Evolutionary conservation across 1,284 basidiomycete species (phyloP), one percentile per base, ranked within the genome.

Genomic region (Puccinia novopanici): DNA sequence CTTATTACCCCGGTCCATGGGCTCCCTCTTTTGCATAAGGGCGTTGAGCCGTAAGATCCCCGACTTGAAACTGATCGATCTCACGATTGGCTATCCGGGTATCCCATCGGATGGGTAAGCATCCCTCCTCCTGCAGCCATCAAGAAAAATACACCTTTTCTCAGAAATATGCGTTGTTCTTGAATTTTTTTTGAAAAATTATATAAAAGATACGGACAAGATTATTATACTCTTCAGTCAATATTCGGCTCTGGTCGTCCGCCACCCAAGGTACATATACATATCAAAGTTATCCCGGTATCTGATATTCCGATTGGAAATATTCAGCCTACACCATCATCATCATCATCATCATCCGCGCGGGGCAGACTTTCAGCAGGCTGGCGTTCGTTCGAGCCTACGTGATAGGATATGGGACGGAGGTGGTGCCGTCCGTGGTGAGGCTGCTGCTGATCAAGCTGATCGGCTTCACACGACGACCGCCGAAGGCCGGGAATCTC

Each of bases 21-120:
- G 96, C 0, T 87, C 98, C 73, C 91, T 92, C 82, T 94, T 93
- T 85, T 93, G 91, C 82, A 87, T 98, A 52, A 89, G 93, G 37
- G 91, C 93, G 0, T 89, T 98, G 12, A 88, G 90, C 12, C 91
- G 92, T 24, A 89, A 91, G 74, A 89, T 96, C 59, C 91, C 91
- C 27, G 89, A 89, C 81, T 88, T 98, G 82, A 89, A 91, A 83
- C 87, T 99, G 24, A 87, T 98, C n/a, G 94, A 96, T 84, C 87
- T 95, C 63, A 97, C 95, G 0, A 89, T 95, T 82, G 90, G 92
- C 24, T 98, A 98, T 86, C 94, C 95, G 77, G 95, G 94, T 88
- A 86, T 88, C 4, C 87, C 88, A 0, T 85, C 84, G 1, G 86
- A 86, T 0, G 85, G 85, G 6, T 87, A 86, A 78, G 86, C 86